These are phyloP conservation scores for Aspergillus phoenicis DNA, from an alignment of 2,329 filamentous ascomycete species.

Conservation along the genomic window DNA sequence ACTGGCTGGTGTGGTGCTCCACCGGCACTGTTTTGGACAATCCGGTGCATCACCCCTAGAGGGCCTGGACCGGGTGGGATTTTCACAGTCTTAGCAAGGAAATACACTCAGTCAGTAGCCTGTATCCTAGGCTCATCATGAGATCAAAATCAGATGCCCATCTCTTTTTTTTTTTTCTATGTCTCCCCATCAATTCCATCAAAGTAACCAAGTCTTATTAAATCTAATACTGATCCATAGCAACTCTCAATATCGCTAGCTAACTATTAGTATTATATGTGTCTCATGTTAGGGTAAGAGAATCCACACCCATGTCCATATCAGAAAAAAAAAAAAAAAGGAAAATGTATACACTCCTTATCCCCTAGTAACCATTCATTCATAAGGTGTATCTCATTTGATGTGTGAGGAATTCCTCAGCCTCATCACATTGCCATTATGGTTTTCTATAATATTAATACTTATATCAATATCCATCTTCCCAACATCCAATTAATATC, in stretches of 20 bases:
- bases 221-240: too few species aligned
- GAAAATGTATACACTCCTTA: neutral
- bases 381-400: slow-evolving; percentile 4
- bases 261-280: too few species aligned
- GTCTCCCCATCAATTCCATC: too few species aligned
- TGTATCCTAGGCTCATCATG: too few species aligned
- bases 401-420: neutral
- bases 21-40: neutral
- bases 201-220: too few species aligned
- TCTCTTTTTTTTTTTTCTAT: too few species aligned
- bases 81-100: neutral
- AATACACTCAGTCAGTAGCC: too few species aligned
- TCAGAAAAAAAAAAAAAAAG: too few species aligned
- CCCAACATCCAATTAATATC: neutral
- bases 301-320: neutral
- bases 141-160: too few species aligned
- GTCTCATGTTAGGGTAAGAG: neutral
- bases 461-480: neutral
- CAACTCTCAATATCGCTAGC: too few species aligned
- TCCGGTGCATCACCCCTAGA: neutral
- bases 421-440: slow-evolving; percentile 3
- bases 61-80: slow-evolving; percentile 1
- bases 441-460: neutral
- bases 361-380: neutral
- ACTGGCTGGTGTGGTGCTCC: neutral